Evolutionary conservation across 805 yeast genomes (phyloP).

Genomic region (Zygoascus flipseniorum): DNA sequence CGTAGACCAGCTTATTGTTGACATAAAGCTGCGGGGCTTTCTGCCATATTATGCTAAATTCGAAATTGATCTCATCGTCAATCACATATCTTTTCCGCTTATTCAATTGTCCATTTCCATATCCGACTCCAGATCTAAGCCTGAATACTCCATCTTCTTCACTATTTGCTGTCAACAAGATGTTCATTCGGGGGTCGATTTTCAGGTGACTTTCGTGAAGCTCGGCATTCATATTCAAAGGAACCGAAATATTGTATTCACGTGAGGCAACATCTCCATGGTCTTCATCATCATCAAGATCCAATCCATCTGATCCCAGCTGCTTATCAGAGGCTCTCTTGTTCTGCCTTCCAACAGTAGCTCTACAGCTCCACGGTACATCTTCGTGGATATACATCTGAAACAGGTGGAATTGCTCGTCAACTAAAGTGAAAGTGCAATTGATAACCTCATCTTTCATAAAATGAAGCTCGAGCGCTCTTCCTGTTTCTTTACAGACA

Average conservation of each 20-base stretch:
- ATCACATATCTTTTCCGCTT: slow-evolving; percentile 36
- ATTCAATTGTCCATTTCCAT: slow-evolving; percentile 48
- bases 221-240: slow-evolving; percentile 10
- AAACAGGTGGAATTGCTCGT: slow-evolving; percentile 61
- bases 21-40: neutral
- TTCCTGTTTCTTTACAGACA: slow-evolving; percentile 53
- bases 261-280: slow-evolving; percentile 28
- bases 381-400: slow-evolving; percentile 74
- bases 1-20: neutral
- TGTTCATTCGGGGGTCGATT: slow-evolving; percentile 9
- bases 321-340: neutral
- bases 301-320: neutral
- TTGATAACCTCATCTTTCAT: slow-evolving; percentile 40
- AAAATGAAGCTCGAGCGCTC: slow-evolving; percentile 48
- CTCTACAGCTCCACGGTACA: slow-evolving; percentile 60
- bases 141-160: neutral
- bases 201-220: slow-evolving; percentile 13
- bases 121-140: slow-evolving; percentile 41
- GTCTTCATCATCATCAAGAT: neutral
- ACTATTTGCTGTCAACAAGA: slow-evolving; percentile 3
- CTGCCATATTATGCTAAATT: slow-evolving; percentile 53
- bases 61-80: slow-evolving; percentile 53
- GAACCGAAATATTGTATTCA: slow-evolving; percentile 29
- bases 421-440: slow-evolving; percentile 56
- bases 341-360: neutral